A percentile compares a stretch with the other conserved stretches of the same genome.
Evolutionary conservation across 768 basidiomycete species (phyloP).

Genomic region (Gloeopeniophorella convolvens): DNA sequence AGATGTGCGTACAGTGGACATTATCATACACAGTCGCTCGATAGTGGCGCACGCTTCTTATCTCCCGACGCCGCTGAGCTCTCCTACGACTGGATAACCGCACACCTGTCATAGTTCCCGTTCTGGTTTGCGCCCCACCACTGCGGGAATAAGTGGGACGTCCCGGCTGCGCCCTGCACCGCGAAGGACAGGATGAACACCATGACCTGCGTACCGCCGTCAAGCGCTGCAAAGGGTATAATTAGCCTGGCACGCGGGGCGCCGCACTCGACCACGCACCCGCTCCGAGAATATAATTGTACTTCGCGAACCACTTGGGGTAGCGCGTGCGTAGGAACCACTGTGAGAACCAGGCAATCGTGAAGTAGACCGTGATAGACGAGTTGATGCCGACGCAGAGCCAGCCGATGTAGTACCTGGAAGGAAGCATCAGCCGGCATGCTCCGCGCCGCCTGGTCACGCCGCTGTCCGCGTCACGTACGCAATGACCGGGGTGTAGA

Average conservation of each 20-base stretch:
- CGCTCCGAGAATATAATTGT: slow-evolving; percentile 34
- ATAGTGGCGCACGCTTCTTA: slow-evolving; percentile 22
- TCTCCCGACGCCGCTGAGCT: slow-evolving; percentile 45
- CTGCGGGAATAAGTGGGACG: slow-evolving; percentile 42
- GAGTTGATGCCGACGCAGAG: slow-evolving; percentile 47
- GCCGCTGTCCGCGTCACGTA: too few relatives aligned
- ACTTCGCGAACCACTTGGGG: slow-evolving; percentile 40
- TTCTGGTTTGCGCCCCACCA: slow-evolving; percentile 54
- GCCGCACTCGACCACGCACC: too few relatives aligned
- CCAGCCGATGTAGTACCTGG: slow-evolving; percentile 42
- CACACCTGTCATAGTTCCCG: slow-evolving; percentile 32
- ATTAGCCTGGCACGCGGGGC: background rate
- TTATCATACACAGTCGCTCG: too few relatives aligned
- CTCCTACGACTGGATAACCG: too few relatives aligned
- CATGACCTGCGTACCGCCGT: slow-evolving; percentile 45
- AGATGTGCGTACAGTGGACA: too few relatives aligned
- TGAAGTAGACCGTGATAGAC: slow-evolving; percentile 35
- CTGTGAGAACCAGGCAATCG: slow-evolving; percentile 40
- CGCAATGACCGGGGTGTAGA: slow-evolving; percentile 43
- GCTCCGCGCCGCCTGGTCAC: too few relatives aligned
- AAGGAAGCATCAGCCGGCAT: background rate
- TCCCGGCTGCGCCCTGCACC: slow-evolving; percentile 42
- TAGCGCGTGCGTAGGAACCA: slow-evolving; percentile 36
- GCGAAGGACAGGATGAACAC: slow-evolving; percentile 26
- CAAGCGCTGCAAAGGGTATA: slow-evolving; percentile 26